These are phyloP conservation scores for Sporothrix globosa DNA, from an alignment of 2,329 filamentous ascomycete genomes.

Conservation along the genomic window DNA sequence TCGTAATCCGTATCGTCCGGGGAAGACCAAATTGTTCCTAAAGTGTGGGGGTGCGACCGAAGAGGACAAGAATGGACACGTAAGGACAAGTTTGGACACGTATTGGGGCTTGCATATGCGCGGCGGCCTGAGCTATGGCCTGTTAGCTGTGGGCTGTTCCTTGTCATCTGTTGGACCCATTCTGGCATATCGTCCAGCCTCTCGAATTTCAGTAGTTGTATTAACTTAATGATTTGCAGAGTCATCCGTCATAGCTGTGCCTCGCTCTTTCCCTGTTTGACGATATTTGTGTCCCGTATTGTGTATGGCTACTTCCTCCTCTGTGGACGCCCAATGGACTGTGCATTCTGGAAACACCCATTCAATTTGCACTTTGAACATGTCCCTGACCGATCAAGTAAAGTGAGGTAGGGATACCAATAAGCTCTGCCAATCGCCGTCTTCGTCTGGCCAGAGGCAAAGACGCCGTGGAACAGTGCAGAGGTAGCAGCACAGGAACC, in stretches of 20 bases:
- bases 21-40: too few species aligned
- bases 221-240: not conserved
- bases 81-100: not conserved
- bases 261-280: not conserved
- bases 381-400: not conserved
- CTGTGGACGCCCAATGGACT: not conserved
- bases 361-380: not conserved
- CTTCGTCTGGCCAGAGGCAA: not conserved
- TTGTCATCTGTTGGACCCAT: not conserved
- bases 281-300: not conserved
- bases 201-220: not conserved
- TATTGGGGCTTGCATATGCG: slow-evolving; percentile 15
- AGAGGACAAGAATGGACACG: not conserved
- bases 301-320: not conserved
- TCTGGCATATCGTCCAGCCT: too few species aligned
- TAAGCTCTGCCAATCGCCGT: not conserved
- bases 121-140: not conserved
- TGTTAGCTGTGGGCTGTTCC: not conserved
- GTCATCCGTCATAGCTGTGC: not conserved
- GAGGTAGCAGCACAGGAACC: not conserved
- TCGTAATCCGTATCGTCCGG: not conserved
- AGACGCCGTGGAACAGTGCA: slow-evolving; percentile 6
- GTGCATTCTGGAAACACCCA: not conserved
- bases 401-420: not conserved
- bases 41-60: slow-evolving; percentile 5